Evolutionary conservation across 257 asterid genomes (phyloP), one percentile per base, ranked within the genome.

Genomic region (Nicotiana attenuata): DNA sequence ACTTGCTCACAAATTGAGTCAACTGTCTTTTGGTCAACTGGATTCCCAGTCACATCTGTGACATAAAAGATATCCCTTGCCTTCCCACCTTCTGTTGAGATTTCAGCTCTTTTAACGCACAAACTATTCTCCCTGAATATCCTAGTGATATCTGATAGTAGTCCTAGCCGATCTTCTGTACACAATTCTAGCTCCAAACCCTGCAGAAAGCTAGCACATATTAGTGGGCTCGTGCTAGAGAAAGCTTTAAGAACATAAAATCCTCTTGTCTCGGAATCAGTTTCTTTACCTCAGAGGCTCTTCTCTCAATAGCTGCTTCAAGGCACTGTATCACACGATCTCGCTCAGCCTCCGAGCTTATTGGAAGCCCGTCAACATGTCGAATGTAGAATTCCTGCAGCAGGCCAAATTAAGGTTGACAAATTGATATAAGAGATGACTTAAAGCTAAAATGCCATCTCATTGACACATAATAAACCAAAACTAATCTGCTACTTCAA

Each of bases 281-380:
- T 24, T n/a, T 64, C 56, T 61, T 68, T 67, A 93, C 97, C 97
- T 89, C 95, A 28, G 87, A 86, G 85, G 89, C 90, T 85, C 97
- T 83, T 83, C 97, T 90, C 89, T 93, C 94, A 52, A 93, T 89
- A 84, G 97, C 97, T 56, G 97, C 97, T 91, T 93, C 95, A 63
- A 93, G 90, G 82, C 97, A 93, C 77, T 90, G 93, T 85, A 88
- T 85, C 38, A 92, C 97, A 29, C 97, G 94, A 77, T 91, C 97
- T 55, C 95, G 82, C 89, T 93, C 97, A 57, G 97, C 97, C 84
- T 92, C 95, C 67, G 95, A 93, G 87, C 91, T 90, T 65, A 93
- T 85, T 57, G 97, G 97, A 80, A 88, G 86, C 80, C 97, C 97
- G 78, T 93, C 97, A 83, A 91, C 83, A 86, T 93, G 97, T 13